Conservation (phyloP, 2,329 filamentous ascomycete species). For the Cytospora chrysosperma region DNA sequence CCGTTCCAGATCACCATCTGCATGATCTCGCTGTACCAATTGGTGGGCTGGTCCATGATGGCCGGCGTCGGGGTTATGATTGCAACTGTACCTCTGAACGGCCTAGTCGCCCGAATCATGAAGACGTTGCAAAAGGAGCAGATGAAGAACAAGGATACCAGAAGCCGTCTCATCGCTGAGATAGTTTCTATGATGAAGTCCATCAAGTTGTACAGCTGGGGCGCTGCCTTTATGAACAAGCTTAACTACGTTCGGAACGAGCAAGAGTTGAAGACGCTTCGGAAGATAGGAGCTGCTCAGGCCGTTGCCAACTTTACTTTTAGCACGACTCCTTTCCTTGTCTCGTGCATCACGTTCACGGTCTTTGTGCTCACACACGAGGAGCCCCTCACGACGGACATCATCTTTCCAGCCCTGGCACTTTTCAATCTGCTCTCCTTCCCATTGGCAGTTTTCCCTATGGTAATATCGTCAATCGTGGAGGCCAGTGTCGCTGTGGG, state of each 20-base stretch:
- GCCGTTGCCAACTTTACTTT: constrained; percentile 96
- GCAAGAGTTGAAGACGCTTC: constrained; percentile 88
- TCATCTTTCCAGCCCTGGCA: constrained; percentile 91
- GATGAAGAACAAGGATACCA: constrained; percentile 98
- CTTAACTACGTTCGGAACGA: constrained; percentile 96
- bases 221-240: constrained; percentile 94
- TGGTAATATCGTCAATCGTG: constrained; percentile 96
- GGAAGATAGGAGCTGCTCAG: constrained; percentile 93
- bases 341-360: constrained; percentile 94
- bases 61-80: constrained; percentile 94
- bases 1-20: constrained; percentile 95
- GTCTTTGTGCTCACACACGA: constrained; percentile 87
- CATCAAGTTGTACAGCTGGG: constrained; percentile 98
- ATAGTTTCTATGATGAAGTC: constrained; percentile 99
- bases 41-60: constrained; percentile 95
- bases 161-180: constrained; percentile 91
- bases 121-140: constrained; percentile 92
- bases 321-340: constrained; percentile 95
- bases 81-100: constrained; percentile 95
- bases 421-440: constrained; percentile 97
- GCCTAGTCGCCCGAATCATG: constrained; percentile 87
- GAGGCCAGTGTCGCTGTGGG: constrained; percentile 91
- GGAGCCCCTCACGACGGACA: constrained; percentile 82
- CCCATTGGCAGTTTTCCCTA: constrained; percentile 87
- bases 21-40: constrained; percentile 91